Percentiles rank a stretch among this genome's conserved stretches.
phyloP scores from a whole-genome alignment of 176 grass and related monocot genomes.

The Cymbopogon citratus region DNA sequence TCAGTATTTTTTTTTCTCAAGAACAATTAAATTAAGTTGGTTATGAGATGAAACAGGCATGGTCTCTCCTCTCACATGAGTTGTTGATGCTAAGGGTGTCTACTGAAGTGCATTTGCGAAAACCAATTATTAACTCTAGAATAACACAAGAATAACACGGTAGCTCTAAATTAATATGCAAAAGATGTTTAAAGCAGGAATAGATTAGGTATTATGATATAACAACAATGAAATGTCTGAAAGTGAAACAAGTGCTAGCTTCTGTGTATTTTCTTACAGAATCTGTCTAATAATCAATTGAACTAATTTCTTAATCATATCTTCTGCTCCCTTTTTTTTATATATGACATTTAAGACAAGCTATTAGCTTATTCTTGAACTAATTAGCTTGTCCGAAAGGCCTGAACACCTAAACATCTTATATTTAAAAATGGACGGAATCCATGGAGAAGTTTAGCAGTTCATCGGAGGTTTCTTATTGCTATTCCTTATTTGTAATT shows the following conservation, averaged over 20 bases:
- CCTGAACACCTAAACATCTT: background rate
- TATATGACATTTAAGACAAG: background rate
- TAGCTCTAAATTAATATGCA: conserved; percentile 4
- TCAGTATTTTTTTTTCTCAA: background rate
- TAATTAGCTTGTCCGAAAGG: background rate
- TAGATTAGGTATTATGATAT: background rate
- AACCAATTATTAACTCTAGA: background rate
- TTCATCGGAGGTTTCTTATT: conserved; percentile 2
- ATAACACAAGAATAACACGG: background rate
- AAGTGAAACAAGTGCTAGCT: background rate
- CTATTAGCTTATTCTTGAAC: background rate
- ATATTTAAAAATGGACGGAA: background rate
- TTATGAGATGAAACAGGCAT: background rate
- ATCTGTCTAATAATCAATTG: background rate
- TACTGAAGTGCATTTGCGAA: background rate
- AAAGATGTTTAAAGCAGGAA: background rate
- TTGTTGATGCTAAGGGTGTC: background rate
- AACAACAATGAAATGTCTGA: background rate
- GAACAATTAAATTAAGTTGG: background rate
- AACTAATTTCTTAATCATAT: background rate
- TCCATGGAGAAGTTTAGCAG: background rate
- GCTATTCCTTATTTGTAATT: conserved; percentile 13
- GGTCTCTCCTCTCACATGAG: background rate
- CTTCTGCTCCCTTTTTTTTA: background rate
- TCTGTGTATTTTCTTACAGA: conserved; percentile 3